phyloP scores from a whole-genome alignment of 768 basidiomycete genomes.

The Suillus hirtellus region DNA sequence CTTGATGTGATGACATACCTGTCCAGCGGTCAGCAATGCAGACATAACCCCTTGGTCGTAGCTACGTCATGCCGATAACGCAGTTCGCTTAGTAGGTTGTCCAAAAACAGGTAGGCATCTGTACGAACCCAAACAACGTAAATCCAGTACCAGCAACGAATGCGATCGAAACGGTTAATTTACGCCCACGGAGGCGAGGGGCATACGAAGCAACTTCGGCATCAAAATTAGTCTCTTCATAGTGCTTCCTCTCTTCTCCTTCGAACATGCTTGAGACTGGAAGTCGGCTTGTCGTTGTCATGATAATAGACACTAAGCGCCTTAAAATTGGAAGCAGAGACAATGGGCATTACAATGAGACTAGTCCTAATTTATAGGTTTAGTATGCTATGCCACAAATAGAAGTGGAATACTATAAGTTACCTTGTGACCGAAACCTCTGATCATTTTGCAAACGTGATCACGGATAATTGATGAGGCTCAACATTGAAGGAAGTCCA shows the following conservation, averaged over 20 bases:
- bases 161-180: constrained; percentile 49
- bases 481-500: background rate
- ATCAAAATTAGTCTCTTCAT: constrained; percentile 31
- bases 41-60: constrained; percentile 76
- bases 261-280: background rate
- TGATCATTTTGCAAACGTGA: background rate
- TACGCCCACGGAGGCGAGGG: constrained; percentile 41
- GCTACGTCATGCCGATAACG: constrained; percentile 26
- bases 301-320: background rate
- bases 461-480: background rate
- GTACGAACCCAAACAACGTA: constrained; percentile 57
- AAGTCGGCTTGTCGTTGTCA: background rate
- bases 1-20: constrained; percentile 31
- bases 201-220: constrained; percentile 35
- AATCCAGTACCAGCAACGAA: constrained; percentile 62
- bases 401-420: background rate
- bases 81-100: background rate
- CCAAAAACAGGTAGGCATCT: background rate
- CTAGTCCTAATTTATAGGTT: background rate
- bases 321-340: background rate
- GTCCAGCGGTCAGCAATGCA: constrained; percentile 57
- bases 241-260: constrained; percentile 11
- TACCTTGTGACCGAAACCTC: background rate
- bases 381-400: background rate
- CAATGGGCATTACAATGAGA: background rate